Evolutionary conservation across 441 rosid species (phyloP).

Genomic region (Aleurites moluccanus): DNA sequence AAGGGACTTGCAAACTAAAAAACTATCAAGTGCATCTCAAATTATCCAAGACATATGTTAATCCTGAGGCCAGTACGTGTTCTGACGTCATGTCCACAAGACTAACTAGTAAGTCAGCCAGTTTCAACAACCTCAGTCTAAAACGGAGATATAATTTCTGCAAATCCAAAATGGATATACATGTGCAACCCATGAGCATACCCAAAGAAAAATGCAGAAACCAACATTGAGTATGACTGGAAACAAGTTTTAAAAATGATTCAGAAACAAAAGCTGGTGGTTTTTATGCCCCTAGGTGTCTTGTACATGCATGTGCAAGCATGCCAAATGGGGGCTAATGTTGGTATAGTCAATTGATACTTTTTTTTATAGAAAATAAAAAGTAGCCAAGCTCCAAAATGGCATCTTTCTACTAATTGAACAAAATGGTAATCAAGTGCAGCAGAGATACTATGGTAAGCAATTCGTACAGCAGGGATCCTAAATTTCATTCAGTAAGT

Average conservation of each 20-base stretch:
- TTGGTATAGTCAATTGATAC: not conserved
- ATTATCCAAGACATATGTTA: too few relatives aligned
- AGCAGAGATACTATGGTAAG: not conserved
- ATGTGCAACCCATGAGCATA: not conserved
- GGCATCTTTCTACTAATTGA: not conserved
- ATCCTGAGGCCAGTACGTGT: not conserved
- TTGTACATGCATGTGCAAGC: not conserved
- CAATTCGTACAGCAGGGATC: not conserved
- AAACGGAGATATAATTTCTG: not conserved
- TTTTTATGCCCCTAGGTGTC: not conserved
- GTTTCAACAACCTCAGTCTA: not conserved
- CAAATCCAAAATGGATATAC: not conserved
- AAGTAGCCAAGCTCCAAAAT: not conserved
- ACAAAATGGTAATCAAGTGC: not conserved
- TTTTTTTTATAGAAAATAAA: not conserved
- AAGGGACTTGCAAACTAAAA: not conserved
- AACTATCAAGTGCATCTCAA: not conserved
- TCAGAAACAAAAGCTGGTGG: not conserved
- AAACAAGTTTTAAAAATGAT: not conserved
- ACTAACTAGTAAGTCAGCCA: not conserved
- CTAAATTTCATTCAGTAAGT: not conserved
- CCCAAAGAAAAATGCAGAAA: not conserved
- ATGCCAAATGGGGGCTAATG: not conserved
- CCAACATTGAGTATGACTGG: not conserved
- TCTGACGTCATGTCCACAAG: not conserved